Base-by-base conservation (phyloP, 805 yeast genomes). In the Saccharomyces kudriavzevii region DNA sequence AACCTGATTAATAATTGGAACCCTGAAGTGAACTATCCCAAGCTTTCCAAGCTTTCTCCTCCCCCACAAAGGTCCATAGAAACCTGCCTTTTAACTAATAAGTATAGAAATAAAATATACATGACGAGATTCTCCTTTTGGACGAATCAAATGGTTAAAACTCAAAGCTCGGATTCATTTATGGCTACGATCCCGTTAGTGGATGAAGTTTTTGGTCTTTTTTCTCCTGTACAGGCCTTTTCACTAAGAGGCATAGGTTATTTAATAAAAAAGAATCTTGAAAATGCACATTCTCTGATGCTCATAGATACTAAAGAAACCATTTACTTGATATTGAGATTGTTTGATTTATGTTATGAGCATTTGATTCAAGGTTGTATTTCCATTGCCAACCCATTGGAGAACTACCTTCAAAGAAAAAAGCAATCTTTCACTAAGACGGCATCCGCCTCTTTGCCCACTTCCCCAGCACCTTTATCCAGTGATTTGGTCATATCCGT, bases 301-400 rank as follows among this genome's bases (percentile, higher is more conserved):
- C 27, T 49, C 84, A 83, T 62, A 82, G 85, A 56, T 74, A 35
- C 52, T 9, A 49, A 49, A 14, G 62, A 59, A 24, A 56, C 61
- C n/a, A 52, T 62, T 14, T 62, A 61, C 45, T 40, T 62, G n/a
- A 49, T 62, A 40, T 49, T 62, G 17, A 51, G 60, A 29, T 58
- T 56, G 52, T 60, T 60, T 29, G 64, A 62, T 49, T 50, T 57
- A 11, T 57, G 58, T 46, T 40, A 54, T 20, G 53, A 51, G 24
- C 52, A 58, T 25, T 29, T 59, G 14, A 58, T 53, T 25, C 53
- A 53, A 31, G 53, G 57, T 31, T 57, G 60, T 40, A 51, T 57
- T 9, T 57, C 60, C n/a, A 57, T 57, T 13, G 58, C 60, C 22
- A 55, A 48, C 31, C 60, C 60, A 3, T 28, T 57, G 11, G 60